Base-by-base conservation (phyloP, 257 asterid genomes). In the Hygrophila difformis region DNA sequence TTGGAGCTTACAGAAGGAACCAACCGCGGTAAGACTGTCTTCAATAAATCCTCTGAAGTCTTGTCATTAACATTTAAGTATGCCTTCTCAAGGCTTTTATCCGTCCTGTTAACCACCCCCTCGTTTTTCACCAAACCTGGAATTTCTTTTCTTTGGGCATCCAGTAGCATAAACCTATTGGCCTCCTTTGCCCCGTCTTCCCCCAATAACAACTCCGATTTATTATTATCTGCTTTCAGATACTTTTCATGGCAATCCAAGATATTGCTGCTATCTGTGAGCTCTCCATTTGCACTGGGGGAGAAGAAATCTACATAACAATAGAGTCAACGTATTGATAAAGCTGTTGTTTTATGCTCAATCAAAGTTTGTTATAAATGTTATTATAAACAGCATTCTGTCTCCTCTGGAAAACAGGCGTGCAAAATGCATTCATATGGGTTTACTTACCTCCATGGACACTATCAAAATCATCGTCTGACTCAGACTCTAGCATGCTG, bases 401-500 rank as follows among this genome's bases (percentile, higher is more conserved):
- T 53, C 12, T 20, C 4, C 6, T 6, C 6, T n/a, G 21, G 57
- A 12, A 18, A 10, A 23, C 17, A 35, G 8, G 4, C 8, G 31
- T 5, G 1, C 31, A 26, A 26, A 8, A 49, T 34, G 24, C 14
- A 28, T 17, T 28, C 12, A 33, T 19, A 9, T 48, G 12, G 18
- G 15, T 48, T 5, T 48, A 48, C 18, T 12, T 80, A 86, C 99
- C 97, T 72, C 94, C 99, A 63, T 72, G 86, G 39, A 86, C 97
- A 55, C 97, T 91, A 57, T 78, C 64, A 55, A 64, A 80, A 31
- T 91, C 97, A 16, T 91, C 99, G 49, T 91, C 96, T 8, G 99
- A 81, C 46, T 91, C 99, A 2, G 95, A 86, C 18, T 86, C 99
- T 47, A 86, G 68, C 55, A 86, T 66, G 72, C 99, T 91, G 64